Evolutionary conservation across 257 asterid genomes (phyloP).

Genomic region (Schizonepeta tenuifolia): DNA sequence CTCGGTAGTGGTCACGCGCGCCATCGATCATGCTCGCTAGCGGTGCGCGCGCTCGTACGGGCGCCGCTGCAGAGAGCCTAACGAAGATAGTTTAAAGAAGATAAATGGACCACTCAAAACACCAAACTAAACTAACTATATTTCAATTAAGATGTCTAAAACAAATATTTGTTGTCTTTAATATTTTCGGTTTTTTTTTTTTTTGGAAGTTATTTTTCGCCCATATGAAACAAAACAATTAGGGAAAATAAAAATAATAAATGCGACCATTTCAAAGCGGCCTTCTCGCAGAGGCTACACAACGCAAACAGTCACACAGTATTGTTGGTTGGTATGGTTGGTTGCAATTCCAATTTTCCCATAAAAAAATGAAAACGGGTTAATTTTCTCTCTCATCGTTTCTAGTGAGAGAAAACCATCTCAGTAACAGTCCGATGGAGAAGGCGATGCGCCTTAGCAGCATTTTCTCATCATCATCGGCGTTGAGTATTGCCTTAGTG

Average conservation of each 20-base stretch:
- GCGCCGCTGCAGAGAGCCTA: too few relatives aligned
- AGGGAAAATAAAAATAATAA: neutral
- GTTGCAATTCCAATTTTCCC: constrained; percentile 36
- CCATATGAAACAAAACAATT: neutral
- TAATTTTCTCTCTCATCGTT: constrained; percentile 48
- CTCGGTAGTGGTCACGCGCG: too few relatives aligned
- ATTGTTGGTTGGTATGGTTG: constrained; percentile 51
- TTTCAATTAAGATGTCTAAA: too few relatives aligned
- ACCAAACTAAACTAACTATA: too few relatives aligned
- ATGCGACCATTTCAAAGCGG: constrained; percentile 56
- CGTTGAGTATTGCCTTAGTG: constrained; percentile 41
- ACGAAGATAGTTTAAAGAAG: too few relatives aligned
- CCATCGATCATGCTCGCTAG: too few relatives aligned
- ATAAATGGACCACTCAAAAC: too few relatives aligned
- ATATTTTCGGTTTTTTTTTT: too few relatives aligned
- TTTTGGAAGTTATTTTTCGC: too few relatives aligned
- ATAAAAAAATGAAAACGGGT: constrained; percentile 28
- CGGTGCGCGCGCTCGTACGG: too few relatives aligned
- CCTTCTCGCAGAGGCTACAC: constrained; percentile 48
- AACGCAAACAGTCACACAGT: constrained; percentile 29
- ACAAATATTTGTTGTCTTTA: neutral
- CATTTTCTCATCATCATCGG: constrained; percentile 44
- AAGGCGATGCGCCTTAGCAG: constrained; percentile 60
- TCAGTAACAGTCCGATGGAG: constrained; percentile 52
- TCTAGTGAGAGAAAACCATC: constrained; percentile 44